phyloP scores from a whole-genome alignment of 345 rosid genomes.

The Citrus reticulata region DNA sequence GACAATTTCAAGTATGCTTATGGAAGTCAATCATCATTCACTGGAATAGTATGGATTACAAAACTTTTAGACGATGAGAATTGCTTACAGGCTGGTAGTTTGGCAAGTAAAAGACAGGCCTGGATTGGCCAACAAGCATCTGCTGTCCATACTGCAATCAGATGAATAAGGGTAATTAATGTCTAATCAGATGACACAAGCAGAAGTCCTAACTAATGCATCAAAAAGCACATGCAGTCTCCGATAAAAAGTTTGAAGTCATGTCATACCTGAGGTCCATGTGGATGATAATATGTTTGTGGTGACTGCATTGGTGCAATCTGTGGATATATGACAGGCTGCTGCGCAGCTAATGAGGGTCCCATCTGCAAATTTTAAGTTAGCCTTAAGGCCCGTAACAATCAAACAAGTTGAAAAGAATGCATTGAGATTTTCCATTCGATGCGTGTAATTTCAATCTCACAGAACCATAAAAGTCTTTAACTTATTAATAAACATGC shows the following conservation, averaged over 20 bases:
- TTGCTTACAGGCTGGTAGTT: conserved; percentile 67
- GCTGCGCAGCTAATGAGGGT: conserved; percentile 61
- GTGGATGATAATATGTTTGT: conserved; percentile 68
- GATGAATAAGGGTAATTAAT: conserved; percentile 14
- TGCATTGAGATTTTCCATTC: not conserved
- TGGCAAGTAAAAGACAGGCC: conserved; percentile 60
- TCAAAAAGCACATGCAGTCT: not conserved
- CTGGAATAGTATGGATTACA: not conserved
- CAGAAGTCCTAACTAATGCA: not conserved
- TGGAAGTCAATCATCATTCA: not conserved
- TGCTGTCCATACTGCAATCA: conserved; percentile 62
- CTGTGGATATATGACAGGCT: conserved; percentile 59
- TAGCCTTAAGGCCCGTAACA: not conserved
- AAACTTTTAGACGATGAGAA: not conserved
- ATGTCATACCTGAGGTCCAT: conserved; percentile 64
- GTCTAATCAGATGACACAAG: not conserved
- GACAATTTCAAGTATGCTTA: not conserved
- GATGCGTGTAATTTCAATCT: not conserved
- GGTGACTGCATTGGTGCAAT: conserved; percentile 51
- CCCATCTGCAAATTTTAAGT: conserved; percentile 48
- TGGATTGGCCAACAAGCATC: conserved; percentile 57
- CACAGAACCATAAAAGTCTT: not conserved
- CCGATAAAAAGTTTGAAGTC: not conserved
- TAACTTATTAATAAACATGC: not conserved
- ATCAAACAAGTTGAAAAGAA: not conserved